These are phyloP conservation scores for Penicillium hesseltinei DNA, from an alignment of 2,329 filamentous ascomycete species.

Conservation along the genomic window DNA sequence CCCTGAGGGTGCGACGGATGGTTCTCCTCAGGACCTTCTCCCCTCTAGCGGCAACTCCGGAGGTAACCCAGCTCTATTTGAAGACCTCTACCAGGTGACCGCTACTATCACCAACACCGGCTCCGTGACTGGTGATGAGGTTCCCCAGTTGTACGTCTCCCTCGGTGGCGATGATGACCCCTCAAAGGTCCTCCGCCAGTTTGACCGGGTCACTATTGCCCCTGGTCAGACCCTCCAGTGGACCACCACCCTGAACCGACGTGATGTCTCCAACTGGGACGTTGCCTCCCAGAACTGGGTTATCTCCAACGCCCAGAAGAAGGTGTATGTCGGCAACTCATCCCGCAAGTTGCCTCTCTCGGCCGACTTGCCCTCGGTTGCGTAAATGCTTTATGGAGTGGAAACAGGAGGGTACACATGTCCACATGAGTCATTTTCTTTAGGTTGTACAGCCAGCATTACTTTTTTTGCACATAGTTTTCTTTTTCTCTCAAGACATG, in stretches of 20 bases:
- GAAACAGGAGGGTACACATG: not conserved
- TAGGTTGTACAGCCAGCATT: conserved; percentile 1
- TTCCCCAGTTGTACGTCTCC: conserved; percentile 66
- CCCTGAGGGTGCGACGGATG: conserved; percentile 52
- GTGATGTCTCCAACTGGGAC: conserved; percentile 89
- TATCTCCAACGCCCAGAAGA: conserved; percentile 56
- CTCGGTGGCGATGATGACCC: conserved; percentile 76
- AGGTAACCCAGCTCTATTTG: conserved; percentile 57
- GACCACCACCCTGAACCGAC: conserved; percentile 66
- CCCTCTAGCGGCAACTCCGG: conserved; percentile 59
- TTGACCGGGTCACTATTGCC: conserved; percentile 71
- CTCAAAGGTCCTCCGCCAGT: conserved; percentile 67
- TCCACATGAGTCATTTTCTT: not conserved
- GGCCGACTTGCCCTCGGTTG: conserved; percentile 33
- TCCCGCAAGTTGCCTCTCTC: conserved; percentile 57
- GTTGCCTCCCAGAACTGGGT: conserved; percentile 79
- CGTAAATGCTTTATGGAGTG: conserved; percentile 13
- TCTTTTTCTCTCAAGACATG: not conserved
- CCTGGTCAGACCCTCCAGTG: conserved; percentile 69
- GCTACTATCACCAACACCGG: conserved; percentile 55
- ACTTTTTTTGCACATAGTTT: conserved; percentile 7
- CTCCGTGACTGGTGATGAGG: conserved; percentile 49
- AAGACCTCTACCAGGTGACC: conserved; percentile 49
- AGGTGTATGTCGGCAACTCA: conserved; percentile 58
- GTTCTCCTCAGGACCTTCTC: conserved; percentile 55